Conservation (phyloP, 192 early-diverging fungal species). For the Coemansia aciculifera region DNA sequence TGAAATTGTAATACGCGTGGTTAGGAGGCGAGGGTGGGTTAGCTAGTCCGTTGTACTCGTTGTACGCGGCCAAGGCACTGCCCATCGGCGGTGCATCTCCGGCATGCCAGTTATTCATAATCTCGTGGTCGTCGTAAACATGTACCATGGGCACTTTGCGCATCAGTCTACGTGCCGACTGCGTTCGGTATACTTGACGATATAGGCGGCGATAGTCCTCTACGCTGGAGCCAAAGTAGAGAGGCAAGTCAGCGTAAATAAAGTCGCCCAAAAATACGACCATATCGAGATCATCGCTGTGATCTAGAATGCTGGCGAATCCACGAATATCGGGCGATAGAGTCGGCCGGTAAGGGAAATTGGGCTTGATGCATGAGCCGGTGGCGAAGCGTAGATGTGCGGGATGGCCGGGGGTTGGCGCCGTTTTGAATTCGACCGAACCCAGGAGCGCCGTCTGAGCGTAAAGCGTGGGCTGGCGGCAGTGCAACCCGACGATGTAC, state of each 20-base stretch:
- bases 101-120: constrained; percentile 57
- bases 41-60: constrained; percentile 52
- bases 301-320: constrained; percentile 41
- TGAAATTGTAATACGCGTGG: constrained; percentile 53
- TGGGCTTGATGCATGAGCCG: constrained; percentile 58
- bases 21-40: constrained; percentile 25
- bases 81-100: constrained; percentile 38
- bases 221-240: constrained; percentile 37
- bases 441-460: constrained; percentile 22
- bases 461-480: constrained; percentile 26
- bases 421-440: constrained; percentile 39
- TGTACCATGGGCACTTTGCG: constrained; percentile 48
- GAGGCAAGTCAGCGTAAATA: constrained; percentile 56
- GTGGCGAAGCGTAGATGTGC: constrained; percentile 43
- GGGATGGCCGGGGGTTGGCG: constrained; percentile 22
- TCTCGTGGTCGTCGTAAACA: constrained; percentile 60
- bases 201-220: constrained; percentile 55
- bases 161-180: constrained; percentile 34
- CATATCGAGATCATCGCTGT: constrained; percentile 40
- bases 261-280: constrained; percentile 59
- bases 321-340: constrained; percentile 41
- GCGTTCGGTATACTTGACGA: constrained; percentile 44
- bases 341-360: constrained; percentile 49
- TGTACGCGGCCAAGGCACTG: constrained; percentile 47
- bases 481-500: constrained; percentile 44